Evolutionary conservation across 2,329 filamentous ascomycete species (phyloP).

Genomic region (Apiospora marii): DNA sequence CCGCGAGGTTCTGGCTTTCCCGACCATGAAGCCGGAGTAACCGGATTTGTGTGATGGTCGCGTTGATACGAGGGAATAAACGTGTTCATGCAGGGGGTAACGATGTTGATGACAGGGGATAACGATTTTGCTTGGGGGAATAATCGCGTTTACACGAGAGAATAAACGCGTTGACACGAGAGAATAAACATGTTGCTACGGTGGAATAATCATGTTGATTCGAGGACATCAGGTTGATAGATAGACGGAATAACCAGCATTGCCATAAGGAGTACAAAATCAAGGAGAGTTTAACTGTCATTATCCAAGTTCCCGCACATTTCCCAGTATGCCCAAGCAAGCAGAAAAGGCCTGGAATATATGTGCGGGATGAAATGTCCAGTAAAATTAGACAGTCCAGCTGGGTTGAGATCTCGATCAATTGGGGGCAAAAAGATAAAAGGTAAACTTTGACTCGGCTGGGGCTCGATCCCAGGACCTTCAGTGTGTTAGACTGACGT

Average conservation of each 20-base stretch:
- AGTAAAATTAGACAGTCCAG: too few relatives aligned
- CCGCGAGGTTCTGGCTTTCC: constrained; percentile 95
- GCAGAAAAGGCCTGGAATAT: background rate
- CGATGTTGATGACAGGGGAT: background rate
- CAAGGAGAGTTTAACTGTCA: background rate
- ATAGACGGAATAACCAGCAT: too few relatives aligned
- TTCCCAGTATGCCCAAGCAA: background rate
- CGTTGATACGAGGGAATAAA: background rate
- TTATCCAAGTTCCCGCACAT: background rate
- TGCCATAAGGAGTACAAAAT: background rate
- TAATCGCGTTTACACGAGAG: background rate
- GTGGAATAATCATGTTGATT: background rate
- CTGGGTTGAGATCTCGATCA: too few relatives aligned
- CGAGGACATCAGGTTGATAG: background rate
- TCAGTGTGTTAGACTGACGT: constrained; percentile 53
- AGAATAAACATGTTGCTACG: background rate
- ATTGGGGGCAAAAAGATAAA: too few relatives aligned
- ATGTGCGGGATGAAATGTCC: too few relatives aligned
- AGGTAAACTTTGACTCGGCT: background rate
- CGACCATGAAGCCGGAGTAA: constrained; percentile 80
- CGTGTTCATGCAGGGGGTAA: background rate
- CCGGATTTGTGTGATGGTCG: background rate
- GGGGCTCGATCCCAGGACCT: constrained; percentile 23
- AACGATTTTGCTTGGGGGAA: background rate
- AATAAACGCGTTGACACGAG: background rate